These are phyloP conservation scores for Agroathelia rolfsii DNA, from an alignment of 1,284 basidiomycete genomes.

Conservation along the genomic window DNA sequence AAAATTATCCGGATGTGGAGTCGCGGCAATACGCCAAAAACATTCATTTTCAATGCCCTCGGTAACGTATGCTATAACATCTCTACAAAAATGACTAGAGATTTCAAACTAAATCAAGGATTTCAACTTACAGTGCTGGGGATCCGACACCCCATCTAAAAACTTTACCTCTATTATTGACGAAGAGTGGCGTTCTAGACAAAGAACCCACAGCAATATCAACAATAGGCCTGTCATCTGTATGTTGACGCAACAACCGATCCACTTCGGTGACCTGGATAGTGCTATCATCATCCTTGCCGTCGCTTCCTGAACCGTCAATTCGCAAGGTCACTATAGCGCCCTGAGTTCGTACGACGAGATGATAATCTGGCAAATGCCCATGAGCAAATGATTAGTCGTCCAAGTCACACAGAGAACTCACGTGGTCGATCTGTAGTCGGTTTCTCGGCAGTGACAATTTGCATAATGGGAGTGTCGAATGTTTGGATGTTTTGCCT, in stretches of 20 bases:
- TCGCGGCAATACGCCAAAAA: slow-evolving; percentile 25
- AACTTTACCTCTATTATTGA: slow-evolving; percentile 38
- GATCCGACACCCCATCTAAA: slow-evolving; percentile 28
- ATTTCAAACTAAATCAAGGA: slow-evolving; percentile 18
- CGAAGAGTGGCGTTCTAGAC: slow-evolving; percentile 22
- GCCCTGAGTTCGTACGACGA: slow-evolving; percentile 14
- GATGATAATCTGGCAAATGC: slow-evolving; percentile 10
- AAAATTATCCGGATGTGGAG: slow-evolving; percentile 8
- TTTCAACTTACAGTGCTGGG: slow-evolving; percentile 20
- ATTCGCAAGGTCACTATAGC: slow-evolving; percentile 18
- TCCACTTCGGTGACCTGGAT: slow-evolving; percentile 10
- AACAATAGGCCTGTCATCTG: slow-evolving; percentile 29
- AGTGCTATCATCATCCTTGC: slow-evolving; percentile 7
- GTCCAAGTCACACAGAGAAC: slow-evolving; percentile 6
- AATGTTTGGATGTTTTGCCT: slow-evolving; percentile 33
- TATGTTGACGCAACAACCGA: too few relatives aligned
- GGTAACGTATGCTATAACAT: too few relatives aligned
- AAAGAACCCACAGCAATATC: slow-evolving; percentile 32
- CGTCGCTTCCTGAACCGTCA: too few relatives aligned
- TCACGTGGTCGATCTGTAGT: background rate
- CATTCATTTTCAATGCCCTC: too few relatives aligned
- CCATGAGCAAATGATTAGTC: background rate
- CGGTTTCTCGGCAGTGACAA: slow-evolving; percentile 22
- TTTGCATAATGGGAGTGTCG: slow-evolving; percentile 47
- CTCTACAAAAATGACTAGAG: too few relatives aligned